Evolutionary conservation across 2,329 filamentous ascomycete species (phyloP), one percentile per base, ranked within the genome.

Genomic region (Geosmithia flava): DNA sequence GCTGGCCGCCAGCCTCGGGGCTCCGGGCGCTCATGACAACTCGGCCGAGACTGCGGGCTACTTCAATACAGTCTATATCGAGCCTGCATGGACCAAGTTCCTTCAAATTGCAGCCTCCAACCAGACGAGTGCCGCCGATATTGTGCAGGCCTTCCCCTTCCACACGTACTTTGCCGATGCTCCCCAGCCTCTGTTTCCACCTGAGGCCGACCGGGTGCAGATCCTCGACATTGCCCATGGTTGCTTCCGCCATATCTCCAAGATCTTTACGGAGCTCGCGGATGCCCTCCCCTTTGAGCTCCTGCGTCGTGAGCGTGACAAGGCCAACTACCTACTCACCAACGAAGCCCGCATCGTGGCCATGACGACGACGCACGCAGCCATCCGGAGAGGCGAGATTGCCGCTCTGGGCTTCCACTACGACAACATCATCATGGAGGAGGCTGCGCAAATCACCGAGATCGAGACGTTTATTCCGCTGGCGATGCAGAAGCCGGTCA

Each of bases 281-380:
- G 90, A 97, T 60, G 91, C 95, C 44, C 78, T 90, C 55, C 94
- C 93, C 0, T 98, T 98, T 59, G 93, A 98, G 67, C 90, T 98
- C 46, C 69, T 98, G 49, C 81, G 89, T 47, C 83, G 85, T 48
- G 86, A 90, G 53, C 82, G 86, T 37, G 93, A 98, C 62, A 96
- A 94, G 68, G 85, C 90, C 47, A 97, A 97, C 63, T 98, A 98
- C 59, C 79, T 98, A 6, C 77, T 98, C 33, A 85, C 89, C 6
- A 96, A 89, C 58, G 91, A 97, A 66, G 94, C 94, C n/a, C 83
- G 93, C 37, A 93, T 98, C 53, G 84, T 98, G 54, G 94, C 93
- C 50, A 98, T 98, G 94, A 98, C 93, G 17, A 94, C 90, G 3
- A 98, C 94, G 0, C 93, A 98, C 64, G 94, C 93, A 4, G 93